A percentile compares a stretch with the other conserved stretches of the same genome.
phyloP scores from a whole-genome alignment of 148 eudicot genomes.

The Limonium bicolor region DNA sequence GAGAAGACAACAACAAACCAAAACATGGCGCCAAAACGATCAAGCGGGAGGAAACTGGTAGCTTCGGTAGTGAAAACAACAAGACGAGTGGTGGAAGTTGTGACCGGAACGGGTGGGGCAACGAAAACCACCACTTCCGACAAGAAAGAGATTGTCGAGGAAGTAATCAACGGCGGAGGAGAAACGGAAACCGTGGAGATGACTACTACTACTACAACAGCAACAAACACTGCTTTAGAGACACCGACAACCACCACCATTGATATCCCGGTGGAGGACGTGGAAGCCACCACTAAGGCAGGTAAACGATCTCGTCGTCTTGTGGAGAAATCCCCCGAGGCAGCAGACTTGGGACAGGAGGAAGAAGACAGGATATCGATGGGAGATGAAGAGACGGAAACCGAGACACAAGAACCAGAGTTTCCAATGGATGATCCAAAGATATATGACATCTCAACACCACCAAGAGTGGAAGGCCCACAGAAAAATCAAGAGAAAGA shows the following conservation, averaged over 20 bases:
- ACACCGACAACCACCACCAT: slow-evolving; percentile 6
- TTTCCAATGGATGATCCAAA: slow-evolving; percentile 12
- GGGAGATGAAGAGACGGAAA: too few relatives aligned
- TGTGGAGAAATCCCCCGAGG: background rate
- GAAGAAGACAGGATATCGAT: too few relatives aligned
- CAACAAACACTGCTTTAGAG: too few relatives aligned
- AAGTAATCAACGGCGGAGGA: too few relatives aligned
- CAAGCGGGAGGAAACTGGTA: slow-evolving; percentile 14
- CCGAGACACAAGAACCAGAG: slow-evolving; percentile 16
- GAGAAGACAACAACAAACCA: background rate
- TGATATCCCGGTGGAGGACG: slow-evolving; percentile 15
- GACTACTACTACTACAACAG: background rate
- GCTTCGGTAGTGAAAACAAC: slow-evolving; percentile 30
- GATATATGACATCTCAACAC: slow-evolving; percentile 8
- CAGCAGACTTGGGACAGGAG: background rate
- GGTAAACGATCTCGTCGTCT: too few relatives aligned
- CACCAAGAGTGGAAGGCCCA: slow-evolving; percentile 19
- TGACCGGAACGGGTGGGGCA: slow-evolving; percentile 1
- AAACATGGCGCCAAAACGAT: slow-evolving; percentile 60
- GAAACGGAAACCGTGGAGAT: background rate
- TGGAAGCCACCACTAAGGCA: background rate
- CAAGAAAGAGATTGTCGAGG: too few relatives aligned
- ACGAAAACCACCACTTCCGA: background rate
- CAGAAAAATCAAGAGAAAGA: slow-evolving; percentile 5
- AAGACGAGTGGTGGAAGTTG: slow-evolving; percentile 38